These are phyloP conservation scores for Trichoderma gamsii DNA, from an alignment of 495 filamentous ascomycete species.

Conservation along the genomic window DNA sequence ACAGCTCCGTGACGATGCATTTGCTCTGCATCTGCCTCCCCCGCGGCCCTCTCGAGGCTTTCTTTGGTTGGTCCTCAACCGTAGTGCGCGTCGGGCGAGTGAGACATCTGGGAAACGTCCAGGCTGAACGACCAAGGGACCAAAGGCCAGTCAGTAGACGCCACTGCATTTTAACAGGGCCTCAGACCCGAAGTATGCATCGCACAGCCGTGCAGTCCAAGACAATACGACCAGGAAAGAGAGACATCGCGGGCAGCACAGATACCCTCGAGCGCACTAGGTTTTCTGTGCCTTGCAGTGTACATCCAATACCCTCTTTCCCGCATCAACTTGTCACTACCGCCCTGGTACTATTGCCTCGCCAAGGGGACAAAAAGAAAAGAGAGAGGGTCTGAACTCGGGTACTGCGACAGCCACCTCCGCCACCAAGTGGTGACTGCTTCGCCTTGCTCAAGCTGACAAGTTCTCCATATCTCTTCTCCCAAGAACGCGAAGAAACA, in stretches of 20 bases:
- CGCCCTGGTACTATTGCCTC: background rate
- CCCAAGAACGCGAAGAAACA: background rate
- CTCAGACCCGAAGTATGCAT: constrained; percentile 7
- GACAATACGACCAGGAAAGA: background rate
- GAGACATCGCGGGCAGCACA: background rate
- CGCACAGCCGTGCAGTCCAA: background rate
- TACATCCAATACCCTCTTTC: background rate
- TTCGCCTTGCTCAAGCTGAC: background rate
- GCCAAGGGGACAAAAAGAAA: background rate
- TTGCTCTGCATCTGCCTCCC: background rate
- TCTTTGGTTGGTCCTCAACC: background rate
- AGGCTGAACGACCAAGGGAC: background rate
- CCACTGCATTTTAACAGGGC: background rate
- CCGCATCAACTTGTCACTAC: background rate
- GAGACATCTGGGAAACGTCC: background rate
- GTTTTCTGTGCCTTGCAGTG: background rate
- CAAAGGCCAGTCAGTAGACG: background rate
- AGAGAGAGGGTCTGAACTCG: background rate
- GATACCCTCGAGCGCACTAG: background rate
- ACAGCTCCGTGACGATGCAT: background rate
- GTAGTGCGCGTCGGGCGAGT: background rate
- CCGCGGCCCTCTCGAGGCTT: background rate
- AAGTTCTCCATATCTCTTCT: background rate
- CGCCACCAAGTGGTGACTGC: background rate
- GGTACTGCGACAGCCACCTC: background rate